phyloP scores from a whole-genome alignment of 805 yeast species.

The Candida nemodendra region DNA sequence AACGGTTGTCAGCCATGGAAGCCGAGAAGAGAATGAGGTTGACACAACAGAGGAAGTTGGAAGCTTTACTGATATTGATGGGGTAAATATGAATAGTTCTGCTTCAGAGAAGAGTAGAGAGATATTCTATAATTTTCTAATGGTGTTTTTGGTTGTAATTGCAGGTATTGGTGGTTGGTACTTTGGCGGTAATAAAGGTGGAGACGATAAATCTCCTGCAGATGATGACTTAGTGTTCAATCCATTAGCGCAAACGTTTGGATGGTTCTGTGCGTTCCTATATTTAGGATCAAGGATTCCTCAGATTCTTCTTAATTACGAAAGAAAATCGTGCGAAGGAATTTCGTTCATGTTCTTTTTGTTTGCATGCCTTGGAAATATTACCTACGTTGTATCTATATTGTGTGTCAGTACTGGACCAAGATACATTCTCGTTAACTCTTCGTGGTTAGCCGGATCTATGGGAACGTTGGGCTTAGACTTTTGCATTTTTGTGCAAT shows the following conservation, averaged over 20 bases:
- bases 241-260: conserved; percentile 81
- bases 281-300: conserved; percentile 90
- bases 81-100: conserved; percentile 21
- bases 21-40: conserved; percentile 29
- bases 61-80: conserved; percentile 34
- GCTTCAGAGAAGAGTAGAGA: conserved; percentile 22
- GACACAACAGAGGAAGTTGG: conserved; percentile 22
- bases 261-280: conserved; percentile 72
- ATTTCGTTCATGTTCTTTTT: conserved; percentile 89
- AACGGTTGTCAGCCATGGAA: conserved; percentile 50
- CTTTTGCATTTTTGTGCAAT: conserved; percentile 79
- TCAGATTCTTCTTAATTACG: conserved; percentile 80
- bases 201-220: conserved; percentile 33
- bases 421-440: conserved; percentile 73
- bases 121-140: conserved; percentile 38
- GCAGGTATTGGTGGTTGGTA: conserved; percentile 91
- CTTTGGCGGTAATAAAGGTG: conserved; percentile 41
- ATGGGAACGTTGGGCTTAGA: conserved; percentile 85
- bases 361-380: conserved; percentile 92
- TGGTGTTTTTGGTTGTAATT: conserved; percentile 64
- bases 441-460: conserved; percentile 92
- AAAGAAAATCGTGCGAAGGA: conserved; percentile 92
- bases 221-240: conserved; percentile 57
- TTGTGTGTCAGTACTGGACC: conserved; percentile 69
- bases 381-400: conserved; percentile 86